Evolutionary conservation across 108 stramenopile species (phyloP).

Genomic region (Cyclostephanos tholiformis): DNA sequence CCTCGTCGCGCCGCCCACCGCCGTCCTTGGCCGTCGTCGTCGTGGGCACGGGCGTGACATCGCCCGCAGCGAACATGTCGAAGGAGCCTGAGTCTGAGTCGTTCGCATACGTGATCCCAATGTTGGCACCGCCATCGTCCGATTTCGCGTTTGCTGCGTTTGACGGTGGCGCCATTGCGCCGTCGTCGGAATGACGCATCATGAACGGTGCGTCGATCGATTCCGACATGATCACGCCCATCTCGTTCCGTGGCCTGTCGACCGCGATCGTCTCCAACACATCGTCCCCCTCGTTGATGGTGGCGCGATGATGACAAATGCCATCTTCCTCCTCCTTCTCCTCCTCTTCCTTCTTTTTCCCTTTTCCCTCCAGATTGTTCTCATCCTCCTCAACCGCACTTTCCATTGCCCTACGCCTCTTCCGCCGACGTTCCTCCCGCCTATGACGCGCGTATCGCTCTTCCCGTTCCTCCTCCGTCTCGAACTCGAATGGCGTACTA

Average conservation of each 20-base stretch:
- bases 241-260: constrained; percentile 37
- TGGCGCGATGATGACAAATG: too few relatives aligned
- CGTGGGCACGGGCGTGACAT: constrained; percentile 46
- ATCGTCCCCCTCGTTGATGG: not conserved
- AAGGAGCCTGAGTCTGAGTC: constrained; percentile 43
- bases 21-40: constrained; percentile 12
- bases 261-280: constrained; percentile 7
- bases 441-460: constrained; percentile 48
- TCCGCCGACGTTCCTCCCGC: constrained; percentile 36
- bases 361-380: not conserved
- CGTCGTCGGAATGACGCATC: not conserved
- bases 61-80: constrained; percentile 51
- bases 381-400: not conserved
- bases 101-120: not conserved
- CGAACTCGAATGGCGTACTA: constrained; percentile 36
- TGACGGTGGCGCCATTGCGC: not conserved
- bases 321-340: not conserved
- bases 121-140: not conserved
- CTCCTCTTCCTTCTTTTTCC: not conserved
- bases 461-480: constrained; percentile 55
- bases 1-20: constrained; percentile 45
- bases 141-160: not conserved
- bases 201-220: constrained; percentile 4
- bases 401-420: constrained; percentile 25
- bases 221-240: constrained; percentile 46